A percentile compares a stretch with the other conserved stretches of the same genome.
Conservation (phyloP, 169 alveolate genomes). For the Plasmodium sp. region DNA sequence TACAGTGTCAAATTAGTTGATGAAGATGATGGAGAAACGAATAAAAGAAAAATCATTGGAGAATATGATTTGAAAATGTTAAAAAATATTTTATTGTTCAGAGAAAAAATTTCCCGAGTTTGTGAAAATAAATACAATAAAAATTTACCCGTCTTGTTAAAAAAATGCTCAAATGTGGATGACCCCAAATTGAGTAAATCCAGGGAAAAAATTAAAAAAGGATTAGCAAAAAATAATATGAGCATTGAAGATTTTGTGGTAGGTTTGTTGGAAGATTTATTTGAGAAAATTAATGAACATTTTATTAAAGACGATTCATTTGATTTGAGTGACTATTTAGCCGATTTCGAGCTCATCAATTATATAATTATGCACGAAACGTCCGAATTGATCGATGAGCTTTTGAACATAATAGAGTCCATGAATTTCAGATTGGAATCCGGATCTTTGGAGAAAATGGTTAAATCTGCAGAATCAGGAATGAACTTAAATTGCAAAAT, state of each 20-base stretch:
- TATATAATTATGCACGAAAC: slow-evolving; percentile 2
- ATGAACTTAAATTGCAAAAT: slow-evolving; percentile 34
- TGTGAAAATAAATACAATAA: background rate
- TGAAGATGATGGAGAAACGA: slow-evolving; percentile 5
- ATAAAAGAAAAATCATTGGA: slow-evolving; percentile 21
- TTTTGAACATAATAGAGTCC: background rate
- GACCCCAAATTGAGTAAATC: slow-evolving; percentile 29
- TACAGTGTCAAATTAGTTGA: slow-evolving; percentile 8
- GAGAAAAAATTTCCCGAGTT: slow-evolving; percentile 16
- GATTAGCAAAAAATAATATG: background rate
- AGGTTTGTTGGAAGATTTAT: background rate
- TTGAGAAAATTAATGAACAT: slow-evolving; percentile 20
- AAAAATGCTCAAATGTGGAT: slow-evolving; percentile 5
- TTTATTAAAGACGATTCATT: slow-evolving; percentile 20
- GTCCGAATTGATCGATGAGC: background rate
- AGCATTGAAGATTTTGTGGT: slow-evolving; percentile 2
- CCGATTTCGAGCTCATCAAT: slow-evolving; percentile 31
- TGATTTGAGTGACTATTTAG: slow-evolving; percentile 10
- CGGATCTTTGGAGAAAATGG: background rate
- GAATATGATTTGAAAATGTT: slow-evolving; percentile 22
- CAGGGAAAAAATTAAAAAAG: slow-evolving; percentile 3
- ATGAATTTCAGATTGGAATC: slow-evolving; percentile 11
- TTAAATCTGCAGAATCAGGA: background rate
- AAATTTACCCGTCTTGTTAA: background rate
- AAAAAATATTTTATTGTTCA: slow-evolving; percentile 16